Percentiles rank a stretch among this genome's conserved stretches.
These are phyloP conservation scores for Arthroderma sp. DNA, from an alignment of 2,329 filamentous ascomycete species.

Conservation along the genomic window DNA sequence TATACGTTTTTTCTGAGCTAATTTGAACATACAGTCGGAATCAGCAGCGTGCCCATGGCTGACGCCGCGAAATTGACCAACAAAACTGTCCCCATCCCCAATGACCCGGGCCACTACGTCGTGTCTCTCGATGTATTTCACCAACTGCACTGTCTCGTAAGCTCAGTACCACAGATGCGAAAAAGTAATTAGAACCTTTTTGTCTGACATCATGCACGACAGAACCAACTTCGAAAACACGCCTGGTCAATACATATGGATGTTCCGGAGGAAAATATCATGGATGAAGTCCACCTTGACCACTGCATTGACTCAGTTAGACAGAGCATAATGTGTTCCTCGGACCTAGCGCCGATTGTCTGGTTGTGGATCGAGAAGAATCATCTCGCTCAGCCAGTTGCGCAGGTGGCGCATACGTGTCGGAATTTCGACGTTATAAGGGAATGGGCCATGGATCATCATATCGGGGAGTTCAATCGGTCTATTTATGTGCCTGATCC, in stretches of 20 bases:
- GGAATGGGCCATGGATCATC: slow-evolving; percentile 7
- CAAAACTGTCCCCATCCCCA: slow-evolving; percentile 9
- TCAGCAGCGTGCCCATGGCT: slow-evolving; percentile 4
- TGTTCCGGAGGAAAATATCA: not conserved
- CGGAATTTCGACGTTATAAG: slow-evolving; percentile 10
- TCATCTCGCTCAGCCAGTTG: not conserved
- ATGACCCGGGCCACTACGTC: slow-evolving; percentile 6
- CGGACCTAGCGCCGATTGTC: slow-evolving; percentile 5
- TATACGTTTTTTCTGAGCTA: no score
- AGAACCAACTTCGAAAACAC: no score
- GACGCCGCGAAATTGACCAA: slow-evolving; percentile 6
- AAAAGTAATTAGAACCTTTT: no score
- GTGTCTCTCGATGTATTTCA: slow-evolving; percentile 10
- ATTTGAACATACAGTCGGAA: not conserved
- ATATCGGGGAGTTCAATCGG: not conserved
- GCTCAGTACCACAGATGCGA: no score
- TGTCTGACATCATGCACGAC: no score
- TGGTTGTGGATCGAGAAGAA: slow-evolving; percentile 7
- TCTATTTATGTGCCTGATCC: not conserved
- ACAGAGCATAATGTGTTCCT: slow-evolving; percentile 12
- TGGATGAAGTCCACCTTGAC: slow-evolving; percentile 9
- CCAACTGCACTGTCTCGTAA: slow-evolving; percentile 2
- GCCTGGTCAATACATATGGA: no score
- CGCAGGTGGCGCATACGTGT: slow-evolving; percentile 8
- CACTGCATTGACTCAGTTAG: slow-evolving; percentile 11